Evolutionary conservation across 2,329 filamentous ascomycete species (phyloP).

Genomic region (Fusarium citri): DNA sequence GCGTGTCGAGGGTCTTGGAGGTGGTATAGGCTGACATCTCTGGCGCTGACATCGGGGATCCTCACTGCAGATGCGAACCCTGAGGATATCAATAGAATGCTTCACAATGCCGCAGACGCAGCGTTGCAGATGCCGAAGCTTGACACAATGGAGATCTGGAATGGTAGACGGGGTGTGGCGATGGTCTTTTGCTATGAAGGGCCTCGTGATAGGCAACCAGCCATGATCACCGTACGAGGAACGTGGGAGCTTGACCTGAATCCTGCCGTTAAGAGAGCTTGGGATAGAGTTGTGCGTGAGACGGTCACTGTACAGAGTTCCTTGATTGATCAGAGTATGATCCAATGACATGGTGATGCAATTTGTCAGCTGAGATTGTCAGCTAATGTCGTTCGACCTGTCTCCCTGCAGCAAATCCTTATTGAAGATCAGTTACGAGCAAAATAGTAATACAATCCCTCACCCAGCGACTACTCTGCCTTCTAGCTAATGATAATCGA

Average conservation of each 20-base stretch:
- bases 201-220: slow-evolving; percentile 28
- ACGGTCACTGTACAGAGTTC: slow-evolving; percentile 29
- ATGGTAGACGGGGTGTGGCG: slow-evolving; percentile 43
- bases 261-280: slow-evolving; percentile 36
- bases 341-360: slow-evolving; percentile 41
- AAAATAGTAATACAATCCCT: too few species aligned
- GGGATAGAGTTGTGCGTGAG: slow-evolving; percentile 40
- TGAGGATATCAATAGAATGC: slow-evolving; percentile 43
- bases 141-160: slow-evolving; percentile 51
- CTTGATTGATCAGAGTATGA: slow-evolving; percentile 26
- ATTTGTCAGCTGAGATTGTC: slow-evolving; percentile 41
- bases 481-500: rapidly evolving
- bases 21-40: slow-evolving; percentile 48
- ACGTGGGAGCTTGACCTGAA: slow-evolving; percentile 38
- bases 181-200: slow-evolving; percentile 44
- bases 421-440: slow-evolving; percentile 12
- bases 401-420: slow-evolving; percentile 42
- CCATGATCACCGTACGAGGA: slow-evolving; percentile 42
- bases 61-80: slow-evolving; percentile 38
- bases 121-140: slow-evolving; percentile 47
- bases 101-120: slow-evolving; percentile 43
- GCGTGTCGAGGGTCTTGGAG: slow-evolving; percentile 39
- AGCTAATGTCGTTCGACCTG: slow-evolving; percentile 31
- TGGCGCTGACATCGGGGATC: slow-evolving; percentile 49
- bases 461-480: too few species aligned